Evolutionary conservation across 257 asterid genomes (phyloP).

Genomic region (Solanum bulbocastanum): DNA sequence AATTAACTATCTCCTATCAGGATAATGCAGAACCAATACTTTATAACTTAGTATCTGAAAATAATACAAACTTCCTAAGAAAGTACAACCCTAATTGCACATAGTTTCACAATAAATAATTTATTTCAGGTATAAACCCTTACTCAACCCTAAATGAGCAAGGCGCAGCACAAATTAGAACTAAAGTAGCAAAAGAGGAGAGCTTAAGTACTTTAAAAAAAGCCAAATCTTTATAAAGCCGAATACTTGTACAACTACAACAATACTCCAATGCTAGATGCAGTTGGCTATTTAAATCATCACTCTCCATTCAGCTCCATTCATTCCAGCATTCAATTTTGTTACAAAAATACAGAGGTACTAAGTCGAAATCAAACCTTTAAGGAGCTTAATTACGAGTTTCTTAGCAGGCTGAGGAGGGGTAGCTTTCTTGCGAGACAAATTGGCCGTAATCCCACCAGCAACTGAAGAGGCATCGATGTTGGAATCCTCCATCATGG

Average conservation of each 20-base stretch:
- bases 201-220: background rate
- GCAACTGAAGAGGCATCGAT: background rate
- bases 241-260: background rate
- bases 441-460: conserved; percentile 12
- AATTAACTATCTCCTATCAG: background rate
- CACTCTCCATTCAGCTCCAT: background rate
- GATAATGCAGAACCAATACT: background rate
- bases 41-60: background rate
- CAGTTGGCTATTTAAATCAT: background rate
- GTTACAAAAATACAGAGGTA: background rate
- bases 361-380: conserved; percentile 6
- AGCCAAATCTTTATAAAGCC: background rate
- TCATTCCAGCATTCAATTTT: background rate
- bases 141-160: conserved; percentile 1
- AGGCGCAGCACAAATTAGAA: background rate
- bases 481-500: conserved; percentile 5
- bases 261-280: background rate
- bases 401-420: conserved; percentile 7
- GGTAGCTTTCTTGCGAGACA: conserved; percentile 15
- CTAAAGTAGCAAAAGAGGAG: background rate
- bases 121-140: background rate
- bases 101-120: background rate
- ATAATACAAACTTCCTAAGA: background rate
- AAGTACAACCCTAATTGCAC: background rate
- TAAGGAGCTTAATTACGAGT: conserved; percentile 15